A percentile compares a stretch with the other conserved stretches of the same genome.
phyloP scores from a whole-genome alignment of 2,329 filamentous ascomycete species.

The Trichoderma harzianum region DNA sequence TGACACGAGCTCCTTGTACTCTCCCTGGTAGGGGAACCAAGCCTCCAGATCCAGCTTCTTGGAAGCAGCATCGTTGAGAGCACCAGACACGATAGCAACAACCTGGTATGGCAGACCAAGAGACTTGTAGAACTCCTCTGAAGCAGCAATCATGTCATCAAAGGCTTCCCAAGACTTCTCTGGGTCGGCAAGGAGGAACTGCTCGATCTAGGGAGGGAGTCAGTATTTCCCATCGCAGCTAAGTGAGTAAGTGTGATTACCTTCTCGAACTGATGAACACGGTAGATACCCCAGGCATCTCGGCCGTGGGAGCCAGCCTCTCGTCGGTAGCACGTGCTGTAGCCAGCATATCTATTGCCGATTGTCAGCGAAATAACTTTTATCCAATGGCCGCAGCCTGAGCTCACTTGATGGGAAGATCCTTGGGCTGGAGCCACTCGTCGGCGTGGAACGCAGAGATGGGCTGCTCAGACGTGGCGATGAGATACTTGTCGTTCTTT shows the following conservation, averaged over 20 bases:
- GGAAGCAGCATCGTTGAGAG: slow-evolving; percentile 70
- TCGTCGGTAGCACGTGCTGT: slow-evolving; percentile 92
- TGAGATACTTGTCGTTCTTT: slow-evolving; percentile 77
- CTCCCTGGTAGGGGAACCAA: slow-evolving; percentile 92
- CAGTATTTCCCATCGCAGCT: slow-evolving; percentile 4
- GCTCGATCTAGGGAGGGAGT: slow-evolving; percentile 52
- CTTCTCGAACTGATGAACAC: slow-evolving; percentile 98
- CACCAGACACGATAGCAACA: slow-evolving; percentile 92
- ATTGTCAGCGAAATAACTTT: background rate
- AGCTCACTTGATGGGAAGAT: slow-evolving; percentile 78
- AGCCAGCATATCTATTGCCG: slow-evolving; percentile 82
- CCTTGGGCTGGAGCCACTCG: slow-evolving; percentile 83
- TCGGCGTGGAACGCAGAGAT: slow-evolving; percentile 89
- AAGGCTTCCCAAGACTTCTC: slow-evolving; percentile 92
- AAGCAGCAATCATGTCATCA: slow-evolving; percentile 85
- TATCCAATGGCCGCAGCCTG: background rate
- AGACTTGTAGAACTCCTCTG: slow-evolving; percentile 93
- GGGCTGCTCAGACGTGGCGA: slow-evolving; percentile 88
- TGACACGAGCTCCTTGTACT: slow-evolving; percentile 97
- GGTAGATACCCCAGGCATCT: slow-evolving; percentile 97
- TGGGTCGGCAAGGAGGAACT: slow-evolving; percentile 77
- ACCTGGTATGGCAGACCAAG: slow-evolving; percentile 87
- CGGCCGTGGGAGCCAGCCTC: slow-evolving; percentile 83
- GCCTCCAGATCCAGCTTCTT: slow-evolving; percentile 98
- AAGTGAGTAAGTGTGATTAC: slow-evolving; percentile 34